phyloP scores from a whole-genome alignment of 441 rosid genomes.

The Gossypium armourianum region DNA sequence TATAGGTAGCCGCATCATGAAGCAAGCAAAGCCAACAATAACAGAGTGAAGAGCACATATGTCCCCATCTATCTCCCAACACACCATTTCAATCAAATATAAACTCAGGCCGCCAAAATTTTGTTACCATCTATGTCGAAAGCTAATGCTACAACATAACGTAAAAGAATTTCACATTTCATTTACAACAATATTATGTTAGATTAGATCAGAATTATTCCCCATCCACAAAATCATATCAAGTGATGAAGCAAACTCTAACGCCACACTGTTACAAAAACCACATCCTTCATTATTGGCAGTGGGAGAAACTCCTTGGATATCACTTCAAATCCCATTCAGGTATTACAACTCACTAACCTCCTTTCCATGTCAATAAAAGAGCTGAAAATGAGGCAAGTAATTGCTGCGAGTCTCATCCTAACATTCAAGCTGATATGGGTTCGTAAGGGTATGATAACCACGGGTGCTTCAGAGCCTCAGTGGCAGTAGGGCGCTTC shows the following conservation, averaged over 20 bases:
- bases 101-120: conserved; percentile 20
- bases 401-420: conserved; percentile 11
- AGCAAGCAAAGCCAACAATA: too few relatives aligned
- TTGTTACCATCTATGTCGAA: conserved; percentile 25
- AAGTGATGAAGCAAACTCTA: conserved; percentile 21
- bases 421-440: conserved; percentile 48
- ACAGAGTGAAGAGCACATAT: too few relatives aligned
- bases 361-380: conserved; percentile 18
- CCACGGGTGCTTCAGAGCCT: conserved; percentile 92
- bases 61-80: too few relatives aligned
- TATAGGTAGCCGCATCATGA: too few relatives aligned
- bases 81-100: too few relatives aligned
- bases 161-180: conserved; percentile 38
- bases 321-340: conserved; percentile 12
- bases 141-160: conserved; percentile 32
- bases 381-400: conserved; percentile 1
- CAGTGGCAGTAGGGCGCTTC: conserved; percentile 83
- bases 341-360: conserved; percentile 10
- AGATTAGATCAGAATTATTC: conserved; percentile 10
- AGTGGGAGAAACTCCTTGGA: conserved; percentile 7
- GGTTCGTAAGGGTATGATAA: conserved; percentile 78
- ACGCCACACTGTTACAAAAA: conserved; percentile 24
- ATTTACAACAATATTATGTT: conserved; percentile 37
- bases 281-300: conserved; percentile 24
- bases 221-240: conserved; percentile 25